Conservation (phyloP, 768 basidiomycete species). For the Solioccasus polychromus region DNA sequence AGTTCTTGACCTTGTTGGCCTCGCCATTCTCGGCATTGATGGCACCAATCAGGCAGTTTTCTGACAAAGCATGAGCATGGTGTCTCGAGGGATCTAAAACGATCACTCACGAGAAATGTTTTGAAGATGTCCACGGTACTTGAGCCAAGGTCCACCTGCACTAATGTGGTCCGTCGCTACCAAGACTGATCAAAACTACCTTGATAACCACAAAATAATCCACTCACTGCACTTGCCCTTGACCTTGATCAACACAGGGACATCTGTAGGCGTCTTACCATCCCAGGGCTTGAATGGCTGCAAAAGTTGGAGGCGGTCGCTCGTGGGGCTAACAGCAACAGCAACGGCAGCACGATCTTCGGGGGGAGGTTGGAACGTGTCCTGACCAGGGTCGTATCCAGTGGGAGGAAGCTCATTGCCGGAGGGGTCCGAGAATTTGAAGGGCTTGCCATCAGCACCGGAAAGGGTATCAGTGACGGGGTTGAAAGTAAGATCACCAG, state of each 20-base stretch:
- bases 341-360: slow-evolving; percentile 75
- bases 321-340: slow-evolving; percentile 82
- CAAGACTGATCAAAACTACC: slow-evolving; percentile 4
- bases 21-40: slow-evolving; percentile 95
- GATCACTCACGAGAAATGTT: slow-evolving; percentile 85
- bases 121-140: slow-evolving; percentile 97
- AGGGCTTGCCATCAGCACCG: slow-evolving; percentile 90
- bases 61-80: slow-evolving; percentile 33
- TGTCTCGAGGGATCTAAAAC: neutral
- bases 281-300: slow-evolving; percentile 91
- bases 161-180: slow-evolving; percentile 90
- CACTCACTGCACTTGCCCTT: slow-evolving; percentile 96
- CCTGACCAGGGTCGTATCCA: slow-evolving; percentile 94
- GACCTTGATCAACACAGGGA: slow-evolving; percentile 97
- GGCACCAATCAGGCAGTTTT: slow-evolving; percentile 97
- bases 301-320: slow-evolving; percentile 88
- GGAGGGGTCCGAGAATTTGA: slow-evolving; percentile 92
- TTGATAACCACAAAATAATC: neutral
- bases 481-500: slow-evolving; percentile 94
- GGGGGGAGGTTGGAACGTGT: slow-evolving; percentile 97
- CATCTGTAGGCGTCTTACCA: slow-evolving; percentile 84
- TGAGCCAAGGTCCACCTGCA: slow-evolving; percentile 98
- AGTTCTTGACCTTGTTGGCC: slow-evolving; percentile 95
- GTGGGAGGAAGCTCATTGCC: slow-evolving; percentile 92
- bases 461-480: slow-evolving; percentile 87